phyloP scores from a whole-genome alignment of 495 filamentous ascomycete genomes.

The Hypomontagnella submonticulosa region DNA sequence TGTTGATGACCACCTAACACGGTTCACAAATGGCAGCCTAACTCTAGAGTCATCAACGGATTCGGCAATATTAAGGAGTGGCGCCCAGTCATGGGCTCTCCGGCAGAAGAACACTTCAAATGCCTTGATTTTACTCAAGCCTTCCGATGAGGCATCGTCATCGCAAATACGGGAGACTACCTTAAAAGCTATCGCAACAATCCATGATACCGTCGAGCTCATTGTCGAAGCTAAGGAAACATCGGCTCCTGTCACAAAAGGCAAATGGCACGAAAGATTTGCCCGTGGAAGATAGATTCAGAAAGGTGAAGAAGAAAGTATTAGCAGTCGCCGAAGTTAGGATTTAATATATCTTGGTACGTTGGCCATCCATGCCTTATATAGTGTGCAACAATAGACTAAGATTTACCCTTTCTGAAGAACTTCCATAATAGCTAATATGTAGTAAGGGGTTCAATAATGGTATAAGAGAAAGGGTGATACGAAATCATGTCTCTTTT shows the following conservation, averaged over 20 bases:
- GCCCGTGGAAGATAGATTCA: slow-evolving; percentile 56
- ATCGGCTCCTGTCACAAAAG: slow-evolving; percentile 60
- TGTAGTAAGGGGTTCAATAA: too few relatives aligned
- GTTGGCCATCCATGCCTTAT: too few relatives aligned
- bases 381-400: too few relatives aligned
- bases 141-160: slow-evolving; percentile 47
- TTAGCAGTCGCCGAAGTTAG: too few relatives aligned
- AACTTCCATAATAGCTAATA: too few relatives aligned
- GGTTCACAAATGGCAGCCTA: slow-evolving; percentile 60
- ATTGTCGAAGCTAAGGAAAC: slow-evolving; percentile 52
- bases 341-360: too few relatives aligned
- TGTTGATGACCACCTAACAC: slow-evolving; percentile 5
- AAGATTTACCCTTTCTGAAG: too few relatives aligned
- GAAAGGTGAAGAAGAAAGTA: too few relatives aligned
- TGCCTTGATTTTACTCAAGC: slow-evolving; percentile 75
- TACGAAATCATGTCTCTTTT: too few relatives aligned
- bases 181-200: slow-evolving; percentile 73
- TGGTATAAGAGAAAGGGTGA: too few relatives aligned
- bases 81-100: slow-evolving; percentile 76
- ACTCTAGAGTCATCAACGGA: slow-evolving; percentile 71
- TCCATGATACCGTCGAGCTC: slow-evolving; percentile 79
- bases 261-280: slow-evolving; percentile 94
- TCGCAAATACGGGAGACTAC: slow-evolving; percentile 50
- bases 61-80: slow-evolving; percentile 79
- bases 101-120: slow-evolving; percentile 95